Evolutionary conservation across 2,329 filamentous ascomycete genomes (phyloP), one percentile per base, ranked within the genome.

Genomic region (Trichoderma semiorbis): DNA sequence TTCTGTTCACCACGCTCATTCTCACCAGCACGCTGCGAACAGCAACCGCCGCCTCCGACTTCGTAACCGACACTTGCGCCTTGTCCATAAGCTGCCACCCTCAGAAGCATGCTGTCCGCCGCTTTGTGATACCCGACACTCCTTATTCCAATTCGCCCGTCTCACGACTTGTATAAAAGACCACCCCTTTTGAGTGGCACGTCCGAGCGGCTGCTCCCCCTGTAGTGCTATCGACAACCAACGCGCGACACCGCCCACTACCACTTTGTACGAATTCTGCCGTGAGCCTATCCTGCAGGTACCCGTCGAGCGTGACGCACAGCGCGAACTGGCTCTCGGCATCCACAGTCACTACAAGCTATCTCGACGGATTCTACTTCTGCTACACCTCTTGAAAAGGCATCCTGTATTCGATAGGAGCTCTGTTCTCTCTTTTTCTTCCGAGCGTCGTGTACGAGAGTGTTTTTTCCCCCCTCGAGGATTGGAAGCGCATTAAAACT

Each of bases 281-380:
- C 68, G 73, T 70, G 72, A 58, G 74, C 77, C 77, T 75, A 73
- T 73, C 62, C 70, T 74, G 75, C 74, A 77, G 74, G 72, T 76
- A 76, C 76, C 76, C 74, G 76, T 74, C 74, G 74, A 74, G 75
- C 71, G 74, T 69, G 55, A 39, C 74, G 75, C 75, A 72, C 70
- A 61, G 75, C 63, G 65, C 73, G 55, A 75, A 70, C 57, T 60
- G 30, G 24, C 61, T 39, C 24, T 18, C 18, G 28, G n/a, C 43
- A 71, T 55, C 69, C 14, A 53, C 36, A 66, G 34, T n/a, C 28
- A 24, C 16, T 7, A 26, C 6, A 16, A 18, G 34, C n/a, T 43
- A 26, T 24, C 30, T 32, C 39, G 28, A 57, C 47, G 30, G 32
- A 36, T n/a, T n/a, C 34, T 53, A 24, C 47, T 24, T 53, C 21